Percentiles rank a stretch among this genome's conserved stretches.
Conservation (phyloP, 2,329 filamentous ascomycete species). For the Nemania diffusa region DNA sequence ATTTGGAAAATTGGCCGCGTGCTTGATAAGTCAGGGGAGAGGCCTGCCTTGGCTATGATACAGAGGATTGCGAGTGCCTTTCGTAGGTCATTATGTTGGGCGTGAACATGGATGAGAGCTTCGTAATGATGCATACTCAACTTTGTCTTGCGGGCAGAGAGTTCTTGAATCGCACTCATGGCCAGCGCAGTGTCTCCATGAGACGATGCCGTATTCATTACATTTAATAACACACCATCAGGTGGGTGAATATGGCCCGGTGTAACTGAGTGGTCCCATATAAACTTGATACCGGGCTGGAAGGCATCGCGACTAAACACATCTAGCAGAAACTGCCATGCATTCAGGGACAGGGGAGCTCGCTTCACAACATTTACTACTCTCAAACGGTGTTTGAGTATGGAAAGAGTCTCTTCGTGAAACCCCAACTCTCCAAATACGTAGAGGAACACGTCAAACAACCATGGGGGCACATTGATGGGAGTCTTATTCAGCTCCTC, state of each 20-base stretch:
- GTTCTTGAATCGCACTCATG: conserved; percentile 73
- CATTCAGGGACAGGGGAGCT: conserved; percentile 39
- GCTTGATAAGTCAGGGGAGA: conserved; percentile 66
- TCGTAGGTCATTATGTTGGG: conserved; percentile 66
- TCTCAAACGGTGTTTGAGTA: conserved; percentile 70
- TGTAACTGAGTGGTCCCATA: conserved; percentile 76
- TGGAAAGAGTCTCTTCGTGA: conserved; percentile 77
- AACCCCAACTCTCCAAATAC: conserved; percentile 77
- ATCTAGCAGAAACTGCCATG: conserved; percentile 79
- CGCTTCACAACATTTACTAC: conserved; percentile 34
- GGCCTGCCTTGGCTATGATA: conserved; percentile 75
- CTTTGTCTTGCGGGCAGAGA: conserved; percentile 67
- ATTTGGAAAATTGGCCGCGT: conserved; percentile 71
- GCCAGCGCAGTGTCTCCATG: conserved; percentile 75
- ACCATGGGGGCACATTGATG: conserved; percentile 72
- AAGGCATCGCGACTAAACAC: conserved; percentile 73
- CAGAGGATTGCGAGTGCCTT: conserved; percentile 76
- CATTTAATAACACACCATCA: conserved; percentile 72
- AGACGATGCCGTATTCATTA: conserved; percentile 77
- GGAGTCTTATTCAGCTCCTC: conserved; percentile 71
- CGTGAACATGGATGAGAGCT: conserved; percentile 77
- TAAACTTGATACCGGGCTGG: conserved; percentile 71
- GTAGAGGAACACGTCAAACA: conserved; percentile 81
- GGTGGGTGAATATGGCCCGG: conserved; percentile 68
- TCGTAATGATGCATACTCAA: conserved; percentile 80